Evolutionary conservation across 306 rosid genomes (phyloP).

Genomic region (Nissolia schottii): DNA sequence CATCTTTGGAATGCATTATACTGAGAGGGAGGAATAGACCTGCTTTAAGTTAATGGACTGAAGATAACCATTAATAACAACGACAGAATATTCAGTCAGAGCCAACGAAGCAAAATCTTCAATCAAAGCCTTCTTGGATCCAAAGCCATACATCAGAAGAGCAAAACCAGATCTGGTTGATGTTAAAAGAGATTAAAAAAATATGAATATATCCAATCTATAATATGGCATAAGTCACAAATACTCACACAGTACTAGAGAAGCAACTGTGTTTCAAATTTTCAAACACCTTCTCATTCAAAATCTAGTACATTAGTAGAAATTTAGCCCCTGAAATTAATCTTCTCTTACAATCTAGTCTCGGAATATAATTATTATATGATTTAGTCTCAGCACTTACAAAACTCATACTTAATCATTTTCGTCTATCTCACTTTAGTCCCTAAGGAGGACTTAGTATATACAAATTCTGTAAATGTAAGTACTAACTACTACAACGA

Average conservation of each 20-base stretch:
- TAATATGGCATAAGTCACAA: neutral
- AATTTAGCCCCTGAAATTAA: neutral
- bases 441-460: neutral
- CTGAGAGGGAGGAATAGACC: constrained; percentile 32
- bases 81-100: constrained; percentile 58
- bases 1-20: neutral
- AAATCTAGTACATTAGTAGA: neutral
- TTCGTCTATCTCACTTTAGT: neutral
- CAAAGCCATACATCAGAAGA: constrained; percentile 92
- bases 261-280: neutral
- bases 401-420: neutral
- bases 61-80: constrained; percentile 90
- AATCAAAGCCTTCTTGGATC: constrained; percentile 80
- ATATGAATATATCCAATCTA: neutral
- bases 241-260: neutral
- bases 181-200: neutral
- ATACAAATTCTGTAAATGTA: neutral
- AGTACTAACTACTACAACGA: neutral
- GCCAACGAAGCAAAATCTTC: constrained; percentile 87
- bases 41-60: constrained; percentile 74
- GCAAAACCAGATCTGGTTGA: constrained; percentile 64
- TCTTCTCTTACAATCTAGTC: neutral
- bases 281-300: too few relatives aligned
- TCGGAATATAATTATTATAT: too few relatives aligned
- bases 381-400: neutral